A percentile compares a stretch with the other conserved stretches of the same genome.
Conservation (phyloP, 306 rosid genomes). For the Geum urbanum region DNA sequence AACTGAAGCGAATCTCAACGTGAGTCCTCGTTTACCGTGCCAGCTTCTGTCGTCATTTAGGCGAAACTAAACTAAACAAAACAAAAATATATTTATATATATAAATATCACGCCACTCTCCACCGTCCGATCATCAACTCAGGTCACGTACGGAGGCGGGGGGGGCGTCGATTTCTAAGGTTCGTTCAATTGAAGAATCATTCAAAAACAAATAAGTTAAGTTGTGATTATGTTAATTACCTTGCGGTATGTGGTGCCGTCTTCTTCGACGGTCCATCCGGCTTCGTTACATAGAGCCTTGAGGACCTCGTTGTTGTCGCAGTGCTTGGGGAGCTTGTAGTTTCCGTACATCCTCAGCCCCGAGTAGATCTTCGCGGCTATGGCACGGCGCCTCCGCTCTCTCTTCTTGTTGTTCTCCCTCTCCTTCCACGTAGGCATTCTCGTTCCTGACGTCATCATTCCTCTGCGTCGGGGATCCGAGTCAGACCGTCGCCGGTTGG, state of each 20-base stretch:
- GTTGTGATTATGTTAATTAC: constrained; percentile 6
- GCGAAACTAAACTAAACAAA: not conserved
- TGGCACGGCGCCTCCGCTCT: constrained; percentile 55
- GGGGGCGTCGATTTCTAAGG: too few species aligned
- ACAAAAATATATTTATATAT: not conserved
- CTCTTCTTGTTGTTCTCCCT: constrained; percentile 62
- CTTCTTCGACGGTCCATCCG: constrained; percentile 65
- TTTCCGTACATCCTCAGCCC: constrained; percentile 56
- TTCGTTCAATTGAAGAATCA: too few species aligned
- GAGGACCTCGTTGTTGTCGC: constrained; percentile 66
- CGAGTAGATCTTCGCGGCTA: constrained; percentile 63
- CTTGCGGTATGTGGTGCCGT: constrained; percentile 65
- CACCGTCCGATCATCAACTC: not conserved
- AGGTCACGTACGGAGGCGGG: not conserved
- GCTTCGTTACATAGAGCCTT: constrained; percentile 64
- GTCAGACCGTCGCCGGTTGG: constrained; percentile 15
- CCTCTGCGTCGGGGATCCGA: constrained; percentile 13
- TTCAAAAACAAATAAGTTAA: not conserved
- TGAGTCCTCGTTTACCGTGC: constrained; percentile 21
- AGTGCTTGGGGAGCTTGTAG: constrained; percentile 66
- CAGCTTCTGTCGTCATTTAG: not conserved
- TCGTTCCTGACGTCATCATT: constrained; percentile 50
- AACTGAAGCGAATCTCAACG: constrained; percentile 26
- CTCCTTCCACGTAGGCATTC: constrained; percentile 74
- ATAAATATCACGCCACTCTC: not conserved